Evolutionary conservation across 257 asterid species (phyloP), one percentile per base, ranked within the genome.

Genomic region (Haberlea rhodopensis): DNA sequence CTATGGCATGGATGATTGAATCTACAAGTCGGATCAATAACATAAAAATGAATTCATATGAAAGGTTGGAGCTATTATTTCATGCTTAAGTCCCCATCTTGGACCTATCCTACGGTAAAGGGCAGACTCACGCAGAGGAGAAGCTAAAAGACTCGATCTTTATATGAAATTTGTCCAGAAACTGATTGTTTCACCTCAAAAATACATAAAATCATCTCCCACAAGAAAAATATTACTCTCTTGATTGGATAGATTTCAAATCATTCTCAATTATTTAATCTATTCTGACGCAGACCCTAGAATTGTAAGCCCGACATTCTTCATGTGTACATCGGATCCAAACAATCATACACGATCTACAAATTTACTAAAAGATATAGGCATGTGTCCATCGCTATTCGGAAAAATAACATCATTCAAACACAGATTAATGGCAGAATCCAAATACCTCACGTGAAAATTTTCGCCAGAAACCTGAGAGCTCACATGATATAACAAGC

Each of bases 231-330:
- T 8, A 24, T 0, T 23, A 4, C 18, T 37, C 63, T 37, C 10
- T 37, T 15, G 62, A 48, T 65, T 51, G 51, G 25, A 52, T 72
- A 62, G 40, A 45, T 62, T 28, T 46, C 19, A 28, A 40, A 53
- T n/a, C 51, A 11, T 53, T 69, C 51, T 20, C 51, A 43, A 5
- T 32, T 32, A 11, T 37, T 15, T 8, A 37, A 22, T 18, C 13
- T 15, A 26, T 18, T 25, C 26, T 18, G 71, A 25, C 32, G 53
- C 57, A 34, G 25, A 32, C 66, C 64, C 21, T 31, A 16, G 37
- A 54, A 34, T 61, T n/a, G n/a, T 25, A 37, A 49, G 31, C 45
- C 21, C 32, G 57, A 26, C 24, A 24, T 2, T 53, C 20, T 32
- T 52, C 55, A 40, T 5, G 25, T 19, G 57, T 25, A 53, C 26